Conservation (phyloP, 208 protist species). For the Angomonas deanei region DNA sequence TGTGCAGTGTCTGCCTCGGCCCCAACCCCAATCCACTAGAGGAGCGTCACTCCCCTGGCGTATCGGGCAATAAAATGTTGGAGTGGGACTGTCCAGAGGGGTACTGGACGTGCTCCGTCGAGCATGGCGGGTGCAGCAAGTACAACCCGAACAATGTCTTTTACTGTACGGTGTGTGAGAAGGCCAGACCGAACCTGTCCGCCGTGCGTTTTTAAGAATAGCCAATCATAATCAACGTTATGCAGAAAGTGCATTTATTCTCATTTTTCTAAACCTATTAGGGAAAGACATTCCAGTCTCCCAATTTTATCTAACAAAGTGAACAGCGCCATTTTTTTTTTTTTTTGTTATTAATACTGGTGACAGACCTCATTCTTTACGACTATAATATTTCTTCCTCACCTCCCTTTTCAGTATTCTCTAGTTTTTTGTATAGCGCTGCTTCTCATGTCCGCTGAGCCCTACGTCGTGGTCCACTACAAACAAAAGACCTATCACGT, state of each 20-base stretch:
- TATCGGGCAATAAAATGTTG: neutral
- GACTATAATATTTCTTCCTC: too few relatives aligned
- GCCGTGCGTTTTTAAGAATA: slow-evolving; percentile 51
- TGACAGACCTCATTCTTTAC: too few relatives aligned
- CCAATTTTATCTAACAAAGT: too few relatives aligned
- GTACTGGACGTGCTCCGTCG: slow-evolving; percentile 77
- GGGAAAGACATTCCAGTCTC: too few relatives aligned
- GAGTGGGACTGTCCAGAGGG: slow-evolving; percentile 58
- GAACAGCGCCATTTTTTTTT: too few relatives aligned
- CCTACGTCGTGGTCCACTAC: neutral
- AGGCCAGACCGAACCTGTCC: slow-evolving; percentile 65
- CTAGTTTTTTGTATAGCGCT: too few relatives aligned
- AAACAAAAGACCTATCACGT: slow-evolving; percentile 12
- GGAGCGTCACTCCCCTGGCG: neutral
- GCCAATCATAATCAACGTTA: neutral
- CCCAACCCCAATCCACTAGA: slow-evolving; percentile 39
- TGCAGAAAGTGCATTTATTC: neutral
- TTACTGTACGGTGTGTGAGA: slow-evolving; percentile 83
- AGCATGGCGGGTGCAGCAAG: slow-evolving; percentile 82
- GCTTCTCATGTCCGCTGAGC: slow-evolving; percentile 3
- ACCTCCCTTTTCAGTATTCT: too few relatives aligned
- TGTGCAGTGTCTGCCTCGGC: slow-evolving; percentile 46
- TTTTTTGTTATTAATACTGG: too few relatives aligned
- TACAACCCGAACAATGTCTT: slow-evolving; percentile 76
- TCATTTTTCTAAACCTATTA: neutral